Evolutionary conservation across 2,329 filamentous ascomycete genomes (phyloP).

Genomic region (Aspergillus spinulosporus): DNA sequence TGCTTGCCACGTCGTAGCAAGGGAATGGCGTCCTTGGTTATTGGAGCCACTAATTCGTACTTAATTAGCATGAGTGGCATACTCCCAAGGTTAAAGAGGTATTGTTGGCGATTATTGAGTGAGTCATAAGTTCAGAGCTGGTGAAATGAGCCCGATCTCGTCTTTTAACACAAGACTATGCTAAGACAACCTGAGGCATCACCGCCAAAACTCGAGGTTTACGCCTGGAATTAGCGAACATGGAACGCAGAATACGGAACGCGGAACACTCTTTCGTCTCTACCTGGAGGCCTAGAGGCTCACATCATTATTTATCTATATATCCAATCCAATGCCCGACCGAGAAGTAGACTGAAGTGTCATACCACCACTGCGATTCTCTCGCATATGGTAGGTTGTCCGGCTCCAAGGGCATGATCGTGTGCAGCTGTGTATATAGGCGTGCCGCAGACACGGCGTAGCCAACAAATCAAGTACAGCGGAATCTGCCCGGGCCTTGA

Average conservation of each 20-base stretch:
- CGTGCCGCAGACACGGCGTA: not conserved
- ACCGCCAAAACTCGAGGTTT: not conserved
- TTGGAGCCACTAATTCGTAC: slow-evolving; percentile 16
- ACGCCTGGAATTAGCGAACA: no score
- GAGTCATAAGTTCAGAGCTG: slow-evolving; percentile 4
- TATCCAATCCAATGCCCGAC: not conserved
- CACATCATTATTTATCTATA: slow-evolving; percentile 1
- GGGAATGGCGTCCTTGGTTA: slow-evolving; percentile 18
- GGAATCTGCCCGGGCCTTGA: not conserved
- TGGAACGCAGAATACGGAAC: no score
- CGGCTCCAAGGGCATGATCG: not conserved
- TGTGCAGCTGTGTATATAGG: not conserved
- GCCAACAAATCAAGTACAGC: not conserved
- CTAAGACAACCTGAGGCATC: not conserved
- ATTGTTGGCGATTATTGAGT: not conserved
- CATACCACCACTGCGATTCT: not conserved
- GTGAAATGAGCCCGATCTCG: not conserved
- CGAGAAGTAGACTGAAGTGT: not conserved
- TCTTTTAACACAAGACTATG: no score
- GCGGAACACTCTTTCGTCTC: not conserved
- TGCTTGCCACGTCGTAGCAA: slow-evolving; percentile 27
- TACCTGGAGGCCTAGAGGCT: not conserved
- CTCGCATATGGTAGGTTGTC: not conserved
- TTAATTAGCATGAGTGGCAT: not conserved
- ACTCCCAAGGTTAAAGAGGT: not conserved